These are phyloP conservation scores for Diaporthe sp. DNA, from an alignment of 2,329 filamentous ascomycete species.

Conservation along the genomic window DNA sequence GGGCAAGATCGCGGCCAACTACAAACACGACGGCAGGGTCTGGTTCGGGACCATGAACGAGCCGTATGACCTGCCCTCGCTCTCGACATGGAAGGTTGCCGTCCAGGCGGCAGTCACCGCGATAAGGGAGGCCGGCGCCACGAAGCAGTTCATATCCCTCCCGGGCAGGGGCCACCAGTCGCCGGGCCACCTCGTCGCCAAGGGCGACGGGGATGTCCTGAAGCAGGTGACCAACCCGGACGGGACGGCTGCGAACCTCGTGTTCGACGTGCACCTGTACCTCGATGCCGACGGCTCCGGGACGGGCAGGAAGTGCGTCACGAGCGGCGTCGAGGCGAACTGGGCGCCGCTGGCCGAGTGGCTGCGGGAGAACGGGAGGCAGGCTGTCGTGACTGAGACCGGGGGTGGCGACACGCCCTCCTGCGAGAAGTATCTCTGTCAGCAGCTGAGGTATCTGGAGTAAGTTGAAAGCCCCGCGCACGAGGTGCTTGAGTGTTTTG, in stretches of 20 bases:
- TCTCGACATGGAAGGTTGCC: conserved; percentile 69
- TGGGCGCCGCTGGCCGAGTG: conserved; percentile 53
- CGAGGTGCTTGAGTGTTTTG: too few species aligned
- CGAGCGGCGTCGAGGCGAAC: conserved; percentile 55
- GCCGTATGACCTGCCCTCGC: conserved; percentile 68
- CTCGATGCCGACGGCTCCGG: conserved; percentile 72
- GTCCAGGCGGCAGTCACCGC: conserved; percentile 74
- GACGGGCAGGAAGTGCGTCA: conserved; percentile 64
- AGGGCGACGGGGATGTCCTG: conserved; percentile 63
- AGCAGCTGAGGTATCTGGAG: conserved; percentile 50
- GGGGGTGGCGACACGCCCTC: conserved; percentile 52
- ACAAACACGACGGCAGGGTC: conserved; percentile 64
- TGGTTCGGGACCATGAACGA: conserved; percentile 78
- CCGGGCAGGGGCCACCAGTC: conserved; percentile 68
- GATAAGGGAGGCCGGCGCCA: conserved; percentile 73
- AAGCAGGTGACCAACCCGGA: conserved; percentile 69
- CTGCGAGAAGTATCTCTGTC: conserved; percentile 50
- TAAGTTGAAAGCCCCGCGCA: background rate
- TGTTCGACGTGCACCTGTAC: conserved; percentile 74
- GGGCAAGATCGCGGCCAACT: conserved; percentile 68
- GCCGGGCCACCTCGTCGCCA: conserved; percentile 60
- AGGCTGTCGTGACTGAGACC: conserved; percentile 54
- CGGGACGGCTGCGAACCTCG: conserved; percentile 65
- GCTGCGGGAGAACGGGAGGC: conserved; percentile 50
- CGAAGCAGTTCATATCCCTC: conserved; percentile 72